Percentiles rank a stretch among this genome's conserved stretches.
Conservation (phyloP, 2,329 filamentous ascomycete species). For the Hypoxylon sp. region DNA sequence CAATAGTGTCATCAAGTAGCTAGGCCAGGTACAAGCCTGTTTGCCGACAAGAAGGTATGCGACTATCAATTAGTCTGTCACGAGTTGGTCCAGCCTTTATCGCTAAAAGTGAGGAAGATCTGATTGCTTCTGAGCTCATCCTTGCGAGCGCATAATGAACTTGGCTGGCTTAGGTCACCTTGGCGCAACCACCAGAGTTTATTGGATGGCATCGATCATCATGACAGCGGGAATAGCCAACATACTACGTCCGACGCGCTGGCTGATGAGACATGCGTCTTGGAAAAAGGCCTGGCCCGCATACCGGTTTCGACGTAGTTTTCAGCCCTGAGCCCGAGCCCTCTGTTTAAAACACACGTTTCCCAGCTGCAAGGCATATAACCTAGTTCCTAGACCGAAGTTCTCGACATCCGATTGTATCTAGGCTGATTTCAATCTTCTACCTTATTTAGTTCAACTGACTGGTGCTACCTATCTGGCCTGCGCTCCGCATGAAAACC, state of each 20-base stretch:
- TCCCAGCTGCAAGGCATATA: background rate
- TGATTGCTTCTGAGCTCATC: conserved; percentile 21
- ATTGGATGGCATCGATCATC: conserved; percentile 36
- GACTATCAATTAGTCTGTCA: conserved; percentile 27
- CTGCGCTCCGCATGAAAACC: background rate
- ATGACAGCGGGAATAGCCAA: conserved; percentile 22
- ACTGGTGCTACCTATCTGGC: background rate
- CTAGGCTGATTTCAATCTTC: background rate
- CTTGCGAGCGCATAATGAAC: conserved; percentile 29
- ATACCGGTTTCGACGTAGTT: conserved; percentile 3
- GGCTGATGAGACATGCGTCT: conserved; percentile 22
- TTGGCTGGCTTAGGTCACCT: conserved; percentile 27
- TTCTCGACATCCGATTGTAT: conserved; percentile 8
- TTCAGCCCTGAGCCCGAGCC: background rate
- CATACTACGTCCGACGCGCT: conserved; percentile 27
- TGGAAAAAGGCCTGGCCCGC: conserved; percentile 26
- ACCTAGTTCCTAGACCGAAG: conserved; percentile 5
- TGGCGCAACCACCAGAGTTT: conserved; percentile 34
- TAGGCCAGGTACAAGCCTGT: conserved; percentile 10
- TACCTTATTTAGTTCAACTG: conserved; percentile 1
- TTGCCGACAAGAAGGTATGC: conserved; percentile 18
- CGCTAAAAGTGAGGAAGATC: conserved; percentile 14
- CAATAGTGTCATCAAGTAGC: conserved; percentile 16
- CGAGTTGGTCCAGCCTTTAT: conserved; percentile 23
- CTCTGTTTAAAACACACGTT: conserved; percentile 4